phyloP scores from a whole-genome alignment of 768 basidiomycete species.

The Rhodotorula graminis region DNA sequence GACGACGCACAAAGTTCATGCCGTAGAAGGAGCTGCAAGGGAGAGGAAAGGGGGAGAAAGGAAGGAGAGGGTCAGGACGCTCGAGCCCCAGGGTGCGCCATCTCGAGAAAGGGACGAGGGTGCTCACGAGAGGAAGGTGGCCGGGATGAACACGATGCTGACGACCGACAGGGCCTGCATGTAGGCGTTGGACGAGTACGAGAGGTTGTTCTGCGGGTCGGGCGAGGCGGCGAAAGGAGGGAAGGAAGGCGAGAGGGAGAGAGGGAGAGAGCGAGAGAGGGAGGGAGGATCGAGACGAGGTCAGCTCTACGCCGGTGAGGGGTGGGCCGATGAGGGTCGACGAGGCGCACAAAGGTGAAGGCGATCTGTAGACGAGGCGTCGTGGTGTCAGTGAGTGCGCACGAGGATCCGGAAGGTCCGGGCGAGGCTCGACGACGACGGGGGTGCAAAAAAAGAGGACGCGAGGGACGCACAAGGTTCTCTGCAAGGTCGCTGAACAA shows the following conservation, averaged over 20 bases:
- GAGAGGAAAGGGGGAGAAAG: neutral
- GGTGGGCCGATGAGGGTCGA: too few relatives aligned
- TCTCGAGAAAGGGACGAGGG: neutral
- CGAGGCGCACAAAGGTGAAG: conserved; percentile 4
- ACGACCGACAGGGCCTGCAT: conserved; percentile 10
- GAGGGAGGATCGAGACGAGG: too few relatives aligned
- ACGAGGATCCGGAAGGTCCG: too few relatives aligned
- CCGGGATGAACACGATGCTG: conserved; percentile 17
- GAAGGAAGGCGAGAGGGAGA: too few relatives aligned
- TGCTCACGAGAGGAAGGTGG: conserved; percentile 13
- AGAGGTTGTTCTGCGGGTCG: neutral
- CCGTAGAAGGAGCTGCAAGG: neutral
- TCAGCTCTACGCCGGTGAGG: too few relatives aligned
- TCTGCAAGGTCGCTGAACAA: conserved; percentile 64
- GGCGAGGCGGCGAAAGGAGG: too few relatives aligned
- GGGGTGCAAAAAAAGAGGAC: neutral
- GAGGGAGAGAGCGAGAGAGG: too few relatives aligned
- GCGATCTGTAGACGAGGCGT: neutral
- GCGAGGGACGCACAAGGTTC: conserved; percentile 11
- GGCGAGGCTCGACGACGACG: neutral
- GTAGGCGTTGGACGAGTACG: conserved; percentile 19
- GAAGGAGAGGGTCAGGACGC: too few relatives aligned
- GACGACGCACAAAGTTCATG: neutral
- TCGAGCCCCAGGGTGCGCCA: too few relatives aligned
- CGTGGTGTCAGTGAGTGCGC: too few relatives aligned